Conservation (phyloP, 2,329 filamentous ascomycete genomes). For the Aspergillus pseudoglaucus region DNA sequence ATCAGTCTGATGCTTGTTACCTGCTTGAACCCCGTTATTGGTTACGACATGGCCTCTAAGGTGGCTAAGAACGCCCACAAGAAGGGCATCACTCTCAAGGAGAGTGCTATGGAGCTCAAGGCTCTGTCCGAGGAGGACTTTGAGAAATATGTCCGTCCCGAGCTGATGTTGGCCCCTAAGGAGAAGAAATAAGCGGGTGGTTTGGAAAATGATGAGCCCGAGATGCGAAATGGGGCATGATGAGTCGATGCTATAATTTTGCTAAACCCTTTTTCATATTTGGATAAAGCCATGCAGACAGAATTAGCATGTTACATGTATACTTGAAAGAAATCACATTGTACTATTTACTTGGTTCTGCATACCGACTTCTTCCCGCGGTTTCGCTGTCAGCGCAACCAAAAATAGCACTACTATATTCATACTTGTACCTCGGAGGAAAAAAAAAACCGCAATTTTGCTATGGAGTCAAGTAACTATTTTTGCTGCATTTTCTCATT, state of each 20-base stretch:
- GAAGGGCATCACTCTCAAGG: slow-evolving; percentile 89
- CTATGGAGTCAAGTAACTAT: neutral
- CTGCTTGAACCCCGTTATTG: slow-evolving; percentile 94
- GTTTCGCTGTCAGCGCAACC: no score
- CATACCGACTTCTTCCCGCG: neutral
- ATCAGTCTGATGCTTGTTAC: slow-evolving; percentile 91
- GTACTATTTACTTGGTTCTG: slow-evolving; percentile 6
- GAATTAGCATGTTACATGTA: slow-evolving; percentile 10
- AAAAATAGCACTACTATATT: no score
- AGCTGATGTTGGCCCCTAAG: slow-evolving; percentile 88
- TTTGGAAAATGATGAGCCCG: neutral
- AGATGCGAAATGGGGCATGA: neutral
- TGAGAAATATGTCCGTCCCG: slow-evolving; percentile 79
- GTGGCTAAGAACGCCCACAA: slow-evolving; percentile 98
- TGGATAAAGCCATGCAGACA: slow-evolving; percentile 8
- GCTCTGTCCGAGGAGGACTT: slow-evolving; percentile 86
- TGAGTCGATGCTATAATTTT: neutral
- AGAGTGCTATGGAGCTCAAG: slow-evolving; percentile 88
- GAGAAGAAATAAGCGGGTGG: slow-evolving; percentile 49
- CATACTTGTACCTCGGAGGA: no score
- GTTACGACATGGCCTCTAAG: slow-evolving; percentile 95
- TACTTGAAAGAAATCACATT: slow-evolving; percentile 9
- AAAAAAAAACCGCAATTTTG: no score
- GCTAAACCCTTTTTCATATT: neutral
- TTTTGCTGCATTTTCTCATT: neutral